Base-by-base conservation (phyloP, 768 basidiomycete species). In the Suillus tomentosus region DNA sequence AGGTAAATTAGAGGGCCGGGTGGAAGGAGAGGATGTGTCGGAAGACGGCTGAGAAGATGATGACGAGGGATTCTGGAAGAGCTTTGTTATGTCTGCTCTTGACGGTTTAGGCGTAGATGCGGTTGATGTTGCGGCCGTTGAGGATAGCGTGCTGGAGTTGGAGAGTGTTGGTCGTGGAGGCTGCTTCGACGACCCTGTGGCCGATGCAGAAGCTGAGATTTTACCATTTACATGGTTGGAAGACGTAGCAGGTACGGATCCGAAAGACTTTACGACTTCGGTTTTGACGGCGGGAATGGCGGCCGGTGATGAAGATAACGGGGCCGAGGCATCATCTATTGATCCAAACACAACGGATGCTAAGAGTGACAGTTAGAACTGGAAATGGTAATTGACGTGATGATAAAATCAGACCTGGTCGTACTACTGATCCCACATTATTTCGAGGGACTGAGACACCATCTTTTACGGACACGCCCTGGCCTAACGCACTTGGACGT, bases 291-390 rank as follows among this genome's bases (percentile, higher is more conserved):
- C 82, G 64, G 80, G 85, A 42, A 85, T 83, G 59, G 85, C 79
- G 62, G 92, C 90, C 42, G 94, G 92, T 10, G 92, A 93, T 54
- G 92, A 90, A 42, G 93, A 91, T 70, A 94, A 88, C 65, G 89
- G 84, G 61, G 92, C 87, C 68, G 80, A 75, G 13, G 83, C 84
- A 77, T 93, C 91, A 79, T 94, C 90, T 83, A 95, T 92, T 55
- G 94, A 94, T 70, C 95, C 95, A 80, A 96, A 95, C 58, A 90
- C 91, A 68, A 96, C 88, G 60, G 85, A 86, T 70, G 84, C 87
- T 91, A 66, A 61, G 54, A 42, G 40, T 68, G 57, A 67, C 13
- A 27, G 57, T 48, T 66, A 63, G 61, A 61, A 43, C 64, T 54
- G 63, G n/a, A 9, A 15, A 40, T 10, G 3, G 11, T 17, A 31